These are phyloP conservation scores for Cryptosporidium ryanae DNA, from an alignment of 169 alveolate genomes.

Conservation along the genomic window DNA sequence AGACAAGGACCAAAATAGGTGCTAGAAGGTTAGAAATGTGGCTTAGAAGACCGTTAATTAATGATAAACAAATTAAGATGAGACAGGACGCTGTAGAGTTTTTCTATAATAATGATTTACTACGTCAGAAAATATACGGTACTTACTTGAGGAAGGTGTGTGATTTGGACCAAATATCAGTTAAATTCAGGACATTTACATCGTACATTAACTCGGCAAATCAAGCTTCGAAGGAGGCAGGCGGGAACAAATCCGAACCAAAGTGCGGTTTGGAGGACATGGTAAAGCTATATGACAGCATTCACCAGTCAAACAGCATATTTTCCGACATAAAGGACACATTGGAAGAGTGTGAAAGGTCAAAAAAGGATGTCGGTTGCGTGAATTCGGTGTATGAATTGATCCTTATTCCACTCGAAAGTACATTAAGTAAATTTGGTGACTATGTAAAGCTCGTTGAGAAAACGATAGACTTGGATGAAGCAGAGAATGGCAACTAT, in stretches of 20 bases:
- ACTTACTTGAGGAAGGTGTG: slow-evolving; percentile 79
- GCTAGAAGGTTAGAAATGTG: slow-evolving; percentile 90
- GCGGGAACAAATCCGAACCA: slow-evolving; percentile 76
- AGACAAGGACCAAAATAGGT: slow-evolving; percentile 94
- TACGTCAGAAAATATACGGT: slow-evolving; percentile 65
- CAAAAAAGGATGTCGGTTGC: background rate
- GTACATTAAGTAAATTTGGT: slow-evolving; percentile 83
- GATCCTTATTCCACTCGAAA: slow-evolving; percentile 83
- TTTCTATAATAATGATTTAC: slow-evolving; percentile 79
- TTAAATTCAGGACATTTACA: slow-evolving; percentile 82
- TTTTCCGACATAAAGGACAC: slow-evolving; percentile 49
- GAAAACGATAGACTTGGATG: slow-evolving; percentile 91
- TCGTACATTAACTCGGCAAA: background rate
- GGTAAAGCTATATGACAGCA: slow-evolving; percentile 84
- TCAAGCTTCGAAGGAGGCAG: slow-evolving; percentile 12
- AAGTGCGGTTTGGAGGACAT: slow-evolving; percentile 85
- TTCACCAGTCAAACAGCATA: slow-evolving; percentile 32
- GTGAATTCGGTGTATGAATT: slow-evolving; percentile 19
- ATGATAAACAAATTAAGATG: slow-evolving; percentile 86
- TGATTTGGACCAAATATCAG: slow-evolving; percentile 84
- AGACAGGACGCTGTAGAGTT: slow-evolving; percentile 95
- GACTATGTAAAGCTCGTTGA: slow-evolving; percentile 90
- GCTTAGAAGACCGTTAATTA: slow-evolving; percentile 96
- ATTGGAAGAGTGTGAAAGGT: slow-evolving; percentile 3
- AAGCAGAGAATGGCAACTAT: slow-evolving; percentile 90